Evolutionary conservation across 805 yeast genomes (phyloP), one percentile per base, ranked within the genome.

Genomic region (Ogataea ramenticola): DNA sequence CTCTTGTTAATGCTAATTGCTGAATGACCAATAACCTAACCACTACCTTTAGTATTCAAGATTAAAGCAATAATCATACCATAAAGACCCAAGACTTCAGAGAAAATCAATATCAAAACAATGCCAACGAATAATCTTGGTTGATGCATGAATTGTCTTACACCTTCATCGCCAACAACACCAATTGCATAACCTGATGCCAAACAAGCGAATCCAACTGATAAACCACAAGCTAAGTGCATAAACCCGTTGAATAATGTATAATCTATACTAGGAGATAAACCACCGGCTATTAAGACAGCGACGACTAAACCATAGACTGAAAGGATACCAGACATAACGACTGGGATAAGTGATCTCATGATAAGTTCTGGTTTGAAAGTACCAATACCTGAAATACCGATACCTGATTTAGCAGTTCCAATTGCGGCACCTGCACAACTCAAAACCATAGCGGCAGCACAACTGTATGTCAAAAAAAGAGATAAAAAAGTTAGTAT

Each of bases 351-450:
- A 41, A 93, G 72, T 8, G 93, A 84, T 65, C 84, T 86, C 98
- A 93, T 93, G 58, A 93, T 89, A 58, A 93, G 72, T 59, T 93
- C 99, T 12, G 99, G 99, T 62, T 86, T 86, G 70, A 91, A 93
- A 39, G 96, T 85, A 72, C 98, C 97, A 52, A 93, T 89, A 74
- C 98, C 99, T 29, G 97, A 72, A 56, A 93, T 93, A 75, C 99
- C 99, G 50, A 93, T 82, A 46, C 99, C 99, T 38, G 96, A 86
- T 67, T 93, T 93, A 49, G 98, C 98, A 3, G 98, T 91, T 46
- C 99, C 99, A 53, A 89, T 82, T 48, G 98, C 98, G 4, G 99
- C 98, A 49, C 99, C 99, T n/a, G 91, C 82, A 60, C 96, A 87
- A 46, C 95, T 82, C 46, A 91, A 71, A 21, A 87, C 77, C 86